Percentiles rank a stretch among this genome's conserved stretches.
Evolutionary conservation across 768 basidiomycete species (phyloP).

Genomic region (Lactifluus echinatus): DNA sequence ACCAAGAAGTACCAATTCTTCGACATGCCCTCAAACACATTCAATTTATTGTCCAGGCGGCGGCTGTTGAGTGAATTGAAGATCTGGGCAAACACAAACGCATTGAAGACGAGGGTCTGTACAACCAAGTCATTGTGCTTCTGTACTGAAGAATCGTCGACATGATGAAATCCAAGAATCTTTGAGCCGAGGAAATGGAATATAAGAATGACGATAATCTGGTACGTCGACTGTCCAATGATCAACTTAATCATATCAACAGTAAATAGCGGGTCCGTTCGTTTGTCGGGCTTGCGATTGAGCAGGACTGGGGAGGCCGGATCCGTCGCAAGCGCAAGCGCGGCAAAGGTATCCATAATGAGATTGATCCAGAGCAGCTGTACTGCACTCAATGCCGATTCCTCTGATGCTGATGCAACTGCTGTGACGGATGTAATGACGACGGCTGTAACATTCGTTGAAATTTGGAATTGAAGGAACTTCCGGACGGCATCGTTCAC

Average conservation of each 20-base stretch:
- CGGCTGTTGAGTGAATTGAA: constrained; percentile 93
- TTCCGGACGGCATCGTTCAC: constrained; percentile 98
- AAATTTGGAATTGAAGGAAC: constrained; percentile 93
- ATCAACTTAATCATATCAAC: constrained; percentile 98
- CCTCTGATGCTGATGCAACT: constrained; percentile 65
- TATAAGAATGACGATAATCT: constrained; percentile 71
- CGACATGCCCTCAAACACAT: constrained; percentile 78
- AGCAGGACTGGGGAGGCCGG: constrained; percentile 76
- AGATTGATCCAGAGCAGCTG: constrained; percentile 99
- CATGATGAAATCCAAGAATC: constrained; percentile 55
- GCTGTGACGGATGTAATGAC: constrained; percentile 89
- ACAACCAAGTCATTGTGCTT: constrained; percentile 40
- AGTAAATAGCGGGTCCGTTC: constrained; percentile 80
- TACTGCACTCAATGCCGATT: constrained; percentile 88
- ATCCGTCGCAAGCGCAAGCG: constrained; percentile 94
- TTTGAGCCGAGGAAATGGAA: constrained; percentile 77
- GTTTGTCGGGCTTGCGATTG: constrained; percentile 85
- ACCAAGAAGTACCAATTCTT: constrained; percentile 77
- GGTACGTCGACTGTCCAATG: constrained; percentile 79
- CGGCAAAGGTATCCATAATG: constrained; percentile 98
- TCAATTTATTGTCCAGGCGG: constrained; percentile 74
- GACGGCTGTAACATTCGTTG: constrained; percentile 93
- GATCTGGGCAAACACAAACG: constrained; percentile 97
- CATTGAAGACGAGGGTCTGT: constrained; percentile 90
- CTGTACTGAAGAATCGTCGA: constrained; percentile 25